Conservation (phyloP, 176 grass and related monocot genomes). For the Triticum timopheevii region DNA sequence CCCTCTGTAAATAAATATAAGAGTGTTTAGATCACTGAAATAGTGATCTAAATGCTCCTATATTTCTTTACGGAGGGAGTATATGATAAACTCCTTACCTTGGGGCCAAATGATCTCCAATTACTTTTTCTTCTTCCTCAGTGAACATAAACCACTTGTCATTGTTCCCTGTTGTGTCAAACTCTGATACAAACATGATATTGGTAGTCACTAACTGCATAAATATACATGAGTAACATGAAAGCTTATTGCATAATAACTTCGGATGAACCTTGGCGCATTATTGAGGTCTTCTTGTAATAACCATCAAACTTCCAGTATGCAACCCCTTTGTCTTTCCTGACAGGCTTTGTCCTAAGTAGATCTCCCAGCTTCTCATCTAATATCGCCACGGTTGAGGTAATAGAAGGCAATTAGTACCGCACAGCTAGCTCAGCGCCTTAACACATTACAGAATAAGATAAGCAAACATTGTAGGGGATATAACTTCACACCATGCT, state of each 20-base stretch:
- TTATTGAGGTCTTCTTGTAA: conserved; percentile 25
- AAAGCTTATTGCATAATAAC: conserved; percentile 7
- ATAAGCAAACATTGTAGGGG: not conserved
- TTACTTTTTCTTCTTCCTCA: conserved; percentile 44
- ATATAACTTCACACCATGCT: not conserved
- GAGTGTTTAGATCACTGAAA: no score
- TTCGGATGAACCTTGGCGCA: conserved; percentile 40
- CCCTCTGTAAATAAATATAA: no score
- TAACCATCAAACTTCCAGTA: conserved; percentile 44
- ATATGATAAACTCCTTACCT: conserved; percentile 21
- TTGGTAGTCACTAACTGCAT: conserved; percentile 6
- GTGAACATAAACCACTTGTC: conserved; percentile 52
- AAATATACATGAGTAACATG: not conserved
- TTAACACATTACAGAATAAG: not conserved
- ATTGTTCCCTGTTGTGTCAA: conserved; percentile 13
- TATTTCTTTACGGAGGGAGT: no score
- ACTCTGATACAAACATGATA: conserved; percentile 28
- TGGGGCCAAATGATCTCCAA: conserved; percentile 32
- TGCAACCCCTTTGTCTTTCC: conserved; percentile 28
- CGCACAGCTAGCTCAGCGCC: not conserved
- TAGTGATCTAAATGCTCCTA: no score
- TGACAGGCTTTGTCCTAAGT: conserved; percentile 48
- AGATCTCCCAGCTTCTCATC: conserved; percentile 37
- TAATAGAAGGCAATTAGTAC: conserved; percentile 12
- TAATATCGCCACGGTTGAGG: conserved; percentile 23